phyloP scores from a whole-genome alignment of 805 yeast species.

The Teunomyces kruisii region DNA sequence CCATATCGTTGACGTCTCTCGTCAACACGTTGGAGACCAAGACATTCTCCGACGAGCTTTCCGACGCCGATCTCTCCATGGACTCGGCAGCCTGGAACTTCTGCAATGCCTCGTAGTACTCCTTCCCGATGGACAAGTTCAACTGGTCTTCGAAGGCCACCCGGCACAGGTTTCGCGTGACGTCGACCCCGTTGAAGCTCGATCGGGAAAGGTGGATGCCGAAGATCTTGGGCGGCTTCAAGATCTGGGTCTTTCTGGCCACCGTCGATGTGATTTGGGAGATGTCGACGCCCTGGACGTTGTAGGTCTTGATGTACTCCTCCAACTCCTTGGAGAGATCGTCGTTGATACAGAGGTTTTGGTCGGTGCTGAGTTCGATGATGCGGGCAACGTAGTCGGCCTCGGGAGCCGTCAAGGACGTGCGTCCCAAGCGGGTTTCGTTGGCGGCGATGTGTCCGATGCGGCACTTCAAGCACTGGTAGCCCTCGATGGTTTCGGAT shows the following conservation, averaged over 20 bases:
- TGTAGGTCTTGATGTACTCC: conserved; percentile 47
- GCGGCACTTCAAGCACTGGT: conserved; percentile 76
- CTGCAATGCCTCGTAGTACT: conserved; percentile 35
- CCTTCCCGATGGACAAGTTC: conserved; percentile 48
- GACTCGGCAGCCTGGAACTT: conserved; percentile 31
- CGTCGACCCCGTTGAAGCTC: conserved; percentile 62
- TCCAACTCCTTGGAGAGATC: conserved; percentile 49
- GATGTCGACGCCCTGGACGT: conserved; percentile 43
- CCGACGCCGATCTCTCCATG: conserved; percentile 11
- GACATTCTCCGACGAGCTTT: conserved; percentile 16
- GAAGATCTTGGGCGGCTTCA: conserved; percentile 67
- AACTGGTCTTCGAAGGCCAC: conserved; percentile 62
- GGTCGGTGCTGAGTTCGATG: conserved; percentile 30
- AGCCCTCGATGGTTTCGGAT: conserved; percentile 71
- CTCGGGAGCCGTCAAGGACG: conserved; percentile 24
- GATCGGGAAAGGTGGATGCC: conserved; percentile 88
- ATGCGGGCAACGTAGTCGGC: conserved; percentile 32
- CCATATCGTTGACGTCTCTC: conserved; percentile 27
- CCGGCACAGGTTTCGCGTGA: conserved; percentile 72
- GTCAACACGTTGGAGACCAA: conserved; percentile 18
- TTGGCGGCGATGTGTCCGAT: conserved; percentile 28
- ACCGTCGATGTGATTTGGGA: conserved; percentile 60
- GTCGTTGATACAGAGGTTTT: conserved; percentile 10
- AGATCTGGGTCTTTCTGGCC: conserved; percentile 59
- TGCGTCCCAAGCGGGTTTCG: conserved; percentile 22